Evolutionary conservation across 768 basidiomycete species (phyloP).

Genomic region (Hygrocybe punicea): DNA sequence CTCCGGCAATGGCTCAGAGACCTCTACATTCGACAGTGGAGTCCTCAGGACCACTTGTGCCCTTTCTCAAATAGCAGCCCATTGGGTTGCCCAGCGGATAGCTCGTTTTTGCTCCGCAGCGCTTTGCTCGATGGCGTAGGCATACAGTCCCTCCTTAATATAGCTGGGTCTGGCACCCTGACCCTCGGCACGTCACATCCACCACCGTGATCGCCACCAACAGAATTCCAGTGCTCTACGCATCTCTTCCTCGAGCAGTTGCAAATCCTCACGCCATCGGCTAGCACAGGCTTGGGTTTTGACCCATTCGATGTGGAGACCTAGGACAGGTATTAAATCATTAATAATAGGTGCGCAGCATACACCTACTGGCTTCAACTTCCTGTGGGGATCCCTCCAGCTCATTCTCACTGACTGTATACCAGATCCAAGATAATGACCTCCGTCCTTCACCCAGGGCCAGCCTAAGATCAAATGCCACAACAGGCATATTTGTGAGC

Average conservation of each 20-base stretch:
- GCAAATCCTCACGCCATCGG: not conserved
- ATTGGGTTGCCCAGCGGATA: not conserved
- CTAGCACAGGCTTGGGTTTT: not conserved
- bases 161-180: not conserved
- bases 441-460: constrained; percentile 8
- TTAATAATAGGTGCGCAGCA: no score
- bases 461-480: constrained; percentile 4
- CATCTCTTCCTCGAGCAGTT: not conserved
- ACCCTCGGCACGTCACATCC: constrained; percentile 7
- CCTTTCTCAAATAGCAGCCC: not conserved
- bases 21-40: no score
- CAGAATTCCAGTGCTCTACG: constrained; percentile 1
- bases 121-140: not conserved
- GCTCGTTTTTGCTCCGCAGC: not conserved
- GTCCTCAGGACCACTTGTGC: no score
- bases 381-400: no score
- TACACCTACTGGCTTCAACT: no score
- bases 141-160: not conserved
- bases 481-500: not conserved
- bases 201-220: constrained; percentile 3
- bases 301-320: not conserved
- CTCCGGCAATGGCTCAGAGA: no score
- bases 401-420: constrained; percentile 7
- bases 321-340: no score
- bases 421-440: constrained; percentile 13